Conservation (phyloP, 2,329 filamentous ascomycete species). For the Diaporthe citri region DNA sequence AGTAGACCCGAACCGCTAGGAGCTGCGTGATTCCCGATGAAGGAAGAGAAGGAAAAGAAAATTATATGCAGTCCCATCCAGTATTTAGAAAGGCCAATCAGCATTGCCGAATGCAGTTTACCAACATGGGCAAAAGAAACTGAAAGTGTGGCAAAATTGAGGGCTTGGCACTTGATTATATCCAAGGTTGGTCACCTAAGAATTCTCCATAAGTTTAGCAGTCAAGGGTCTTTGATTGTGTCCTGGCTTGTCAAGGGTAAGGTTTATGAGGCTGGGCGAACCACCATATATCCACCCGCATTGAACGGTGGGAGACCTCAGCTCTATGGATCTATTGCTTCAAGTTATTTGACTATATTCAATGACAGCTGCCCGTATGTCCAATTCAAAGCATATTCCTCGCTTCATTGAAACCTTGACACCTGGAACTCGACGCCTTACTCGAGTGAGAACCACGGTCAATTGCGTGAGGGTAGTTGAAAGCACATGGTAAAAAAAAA, state of each 20-base stretch:
- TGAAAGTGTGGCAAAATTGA: no score
- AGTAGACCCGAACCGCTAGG: no score
- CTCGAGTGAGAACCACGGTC: not conserved
- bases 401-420: accelerated
- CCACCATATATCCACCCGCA: not conserved
- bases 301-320: not conserved
- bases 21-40: no score
- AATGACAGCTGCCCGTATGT: not conserved
- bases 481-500: not conserved
- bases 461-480: not conserved
- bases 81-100: no score
- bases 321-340: not conserved
- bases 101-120: no score
- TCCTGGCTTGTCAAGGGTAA: no score
- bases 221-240: slow-evolving; percentile 46
- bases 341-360: not conserved
- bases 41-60: no score
- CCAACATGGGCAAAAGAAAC: no score
- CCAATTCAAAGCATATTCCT: not conserved
- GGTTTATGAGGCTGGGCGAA: no score
- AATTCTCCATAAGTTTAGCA: not conserved
- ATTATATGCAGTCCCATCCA: no score
- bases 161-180: no score
- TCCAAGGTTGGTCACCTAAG: no score
- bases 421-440: not conserved